phyloP scores from a whole-genome alignment of 352 stramenopile species.

The Aphanomyces invadans region DNA sequence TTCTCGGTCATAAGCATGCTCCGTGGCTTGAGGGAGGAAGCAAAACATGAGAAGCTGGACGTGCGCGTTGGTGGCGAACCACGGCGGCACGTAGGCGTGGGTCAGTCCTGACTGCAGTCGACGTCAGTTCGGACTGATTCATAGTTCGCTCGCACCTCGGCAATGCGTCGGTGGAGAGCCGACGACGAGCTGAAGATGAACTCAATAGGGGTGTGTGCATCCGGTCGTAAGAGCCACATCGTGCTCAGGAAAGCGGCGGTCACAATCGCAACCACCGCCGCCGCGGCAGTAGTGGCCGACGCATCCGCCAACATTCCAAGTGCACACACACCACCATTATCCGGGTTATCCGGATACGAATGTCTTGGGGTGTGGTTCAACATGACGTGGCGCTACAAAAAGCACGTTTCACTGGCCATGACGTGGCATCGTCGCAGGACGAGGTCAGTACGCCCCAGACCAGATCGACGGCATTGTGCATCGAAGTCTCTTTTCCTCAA shows the following conservation, averaged over 20 bases:
- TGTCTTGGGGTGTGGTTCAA: too few relatives aligned
- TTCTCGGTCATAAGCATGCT: slow-evolving; percentile 48
- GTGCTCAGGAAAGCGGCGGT: not conserved
- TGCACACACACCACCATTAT: too few relatives aligned
- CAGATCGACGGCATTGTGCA: too few relatives aligned
- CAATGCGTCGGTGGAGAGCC: not conserved
- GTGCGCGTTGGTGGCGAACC: slow-evolving; percentile 69
- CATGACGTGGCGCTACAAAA: too few relatives aligned
- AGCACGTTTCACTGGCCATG: too few relatives aligned
- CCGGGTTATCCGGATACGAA: too few relatives aligned
- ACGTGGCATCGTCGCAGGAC: too few relatives aligned
- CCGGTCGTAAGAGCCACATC: not conserved
- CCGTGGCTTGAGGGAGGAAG: slow-evolving; percentile 42
- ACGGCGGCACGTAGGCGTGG: slow-evolving; percentile 28
- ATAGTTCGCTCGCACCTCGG: not conserved
- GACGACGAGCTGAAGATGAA: not conserved
- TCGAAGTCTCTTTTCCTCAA: too few relatives aligned
- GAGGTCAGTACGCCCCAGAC: too few relatives aligned
- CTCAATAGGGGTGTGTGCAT: not conserved
- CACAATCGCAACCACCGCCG: not conserved
- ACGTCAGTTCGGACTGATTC: too few relatives aligned
- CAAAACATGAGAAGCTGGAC: slow-evolving; percentile 65
- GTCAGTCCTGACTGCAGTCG: not conserved
- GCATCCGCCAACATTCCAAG: too few relatives aligned
- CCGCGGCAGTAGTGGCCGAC: not conserved